These are phyloP conservation scores for Lentinus brumalis DNA, from an alignment of 768 basidiomycete genomes.

Conservation along the genomic window DNA sequence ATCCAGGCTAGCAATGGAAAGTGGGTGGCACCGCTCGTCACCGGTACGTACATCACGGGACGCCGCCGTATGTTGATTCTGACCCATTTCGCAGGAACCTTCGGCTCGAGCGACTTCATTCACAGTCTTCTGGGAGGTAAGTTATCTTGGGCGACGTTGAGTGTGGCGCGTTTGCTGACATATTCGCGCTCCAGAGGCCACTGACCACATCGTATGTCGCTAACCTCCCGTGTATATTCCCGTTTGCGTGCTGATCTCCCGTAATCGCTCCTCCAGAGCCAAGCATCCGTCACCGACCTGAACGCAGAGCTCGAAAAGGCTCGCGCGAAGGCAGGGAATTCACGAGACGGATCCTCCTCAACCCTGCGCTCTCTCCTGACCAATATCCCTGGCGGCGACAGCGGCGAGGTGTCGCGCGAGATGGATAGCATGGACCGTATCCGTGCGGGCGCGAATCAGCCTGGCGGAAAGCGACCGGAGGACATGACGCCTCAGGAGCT, in stretches of 20 bases:
- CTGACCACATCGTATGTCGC: slow-evolving; percentile 56
- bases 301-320: slow-evolving; percentile 77
- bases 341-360: slow-evolving; percentile 41
- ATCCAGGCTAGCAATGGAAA: slow-evolving; percentile 75
- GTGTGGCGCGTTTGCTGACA: slow-evolving; percentile 4
- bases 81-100: slow-evolving; percentile 50
- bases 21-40: slow-evolving; percentile 80
- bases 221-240: not conserved
- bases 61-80: not conserved
- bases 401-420: slow-evolving; percentile 66
- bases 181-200: slow-evolving; percentile 47
- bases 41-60: slow-evolving; percentile 48
- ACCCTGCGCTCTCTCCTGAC: slow-evolving; percentile 62
- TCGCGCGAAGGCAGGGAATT: slow-evolving; percentile 46
- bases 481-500: slow-evolving; percentile 90
- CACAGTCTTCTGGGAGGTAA: slow-evolving; percentile 74
- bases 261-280: no score
- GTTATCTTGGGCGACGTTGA: slow-evolving; percentile 23
- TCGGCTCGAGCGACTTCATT: slow-evolving; percentile 78
- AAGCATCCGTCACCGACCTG: slow-evolving; percentile 84
- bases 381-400: slow-evolving; percentile 62
- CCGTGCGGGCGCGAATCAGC: slow-evolving; percentile 47
- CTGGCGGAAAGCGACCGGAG: slow-evolving; percentile 67
- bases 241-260: not conserved
- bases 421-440: slow-evolving; percentile 75